Percentiles rank a stretch among this genome's conserved stretches.
These are phyloP conservation scores for Tylopilus subfusipes DNA, from an alignment of 768 basidiomycete species.

Conservation along the genomic window DNA sequence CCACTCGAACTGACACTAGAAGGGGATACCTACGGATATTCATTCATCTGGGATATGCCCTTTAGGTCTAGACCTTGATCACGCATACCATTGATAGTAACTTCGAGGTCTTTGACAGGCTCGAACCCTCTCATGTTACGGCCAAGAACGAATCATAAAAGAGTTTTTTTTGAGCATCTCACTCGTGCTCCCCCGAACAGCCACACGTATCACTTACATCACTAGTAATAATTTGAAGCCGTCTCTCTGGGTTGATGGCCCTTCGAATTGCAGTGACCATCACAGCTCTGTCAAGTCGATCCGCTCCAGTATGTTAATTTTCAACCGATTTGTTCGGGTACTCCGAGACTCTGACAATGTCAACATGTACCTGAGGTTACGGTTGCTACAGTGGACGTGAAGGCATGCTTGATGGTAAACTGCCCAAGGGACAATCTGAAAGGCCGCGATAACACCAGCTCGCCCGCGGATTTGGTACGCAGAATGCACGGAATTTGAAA, in stretches of 20 bases:
- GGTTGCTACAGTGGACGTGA: background rate
- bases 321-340: background rate
- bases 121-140: background rate
- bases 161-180: background rate
- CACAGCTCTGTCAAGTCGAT: background rate
- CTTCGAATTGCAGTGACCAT: background rate
- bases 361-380: background rate
- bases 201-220: background rate
- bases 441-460: conserved; percentile 7
- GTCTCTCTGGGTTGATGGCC: background rate
- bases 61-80: conserved; percentile 8
- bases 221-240: background rate
- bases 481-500: background rate
- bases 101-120: background rate
- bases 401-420: background rate
- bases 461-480: conserved; percentile 4
- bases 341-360: background rate
- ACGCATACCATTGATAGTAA: conserved; percentile 8
- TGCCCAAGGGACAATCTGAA: background rate
- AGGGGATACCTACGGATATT: conserved; percentile 11
- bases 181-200: background rate
- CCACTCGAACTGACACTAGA: background rate
- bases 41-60: conserved; percentile 2
- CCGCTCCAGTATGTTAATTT: background rate
- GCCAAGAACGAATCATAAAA: background rate